Percentiles rank a stretch among this genome's conserved stretches.
Conservation (phyloP, 2,329 filamentous ascomycete species). For the Claviceps pusilla region DNA sequence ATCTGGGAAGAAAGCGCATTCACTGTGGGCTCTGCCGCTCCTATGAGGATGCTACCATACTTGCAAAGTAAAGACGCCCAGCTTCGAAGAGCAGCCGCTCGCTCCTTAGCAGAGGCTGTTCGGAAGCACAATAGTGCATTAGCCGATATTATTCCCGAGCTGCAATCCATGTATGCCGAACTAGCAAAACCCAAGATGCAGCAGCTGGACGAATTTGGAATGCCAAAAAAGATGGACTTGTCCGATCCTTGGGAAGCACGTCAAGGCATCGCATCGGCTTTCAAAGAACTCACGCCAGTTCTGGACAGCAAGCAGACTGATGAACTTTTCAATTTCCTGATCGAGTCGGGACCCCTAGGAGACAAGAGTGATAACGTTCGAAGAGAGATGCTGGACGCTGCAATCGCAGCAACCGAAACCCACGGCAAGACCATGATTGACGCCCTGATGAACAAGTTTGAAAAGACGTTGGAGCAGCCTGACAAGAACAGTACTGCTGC, state of each 20-base stretch:
- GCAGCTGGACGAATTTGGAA: slow-evolving; percentile 82
- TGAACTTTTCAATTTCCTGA: slow-evolving; percentile 68
- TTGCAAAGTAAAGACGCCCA: slow-evolving; percentile 67
- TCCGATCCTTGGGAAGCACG: slow-evolving; percentile 83
- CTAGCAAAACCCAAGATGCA: slow-evolving; percentile 71
- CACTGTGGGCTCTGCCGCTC: slow-evolving; percentile 48
- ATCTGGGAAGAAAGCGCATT: slow-evolving; percentile 95
- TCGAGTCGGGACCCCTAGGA: slow-evolving; percentile 73
- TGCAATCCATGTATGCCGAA: slow-evolving; percentile 60
- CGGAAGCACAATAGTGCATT: slow-evolving; percentile 45
- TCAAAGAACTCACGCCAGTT: slow-evolving; percentile 61
- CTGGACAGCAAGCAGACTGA: slow-evolving; percentile 58
- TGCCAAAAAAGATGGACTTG: slow-evolving; percentile 78
- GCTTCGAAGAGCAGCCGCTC: slow-evolving; percentile 68
- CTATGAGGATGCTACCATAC: slow-evolving; percentile 58
- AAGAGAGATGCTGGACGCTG: slow-evolving; percentile 82
- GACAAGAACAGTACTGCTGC: slow-evolving; percentile 68
- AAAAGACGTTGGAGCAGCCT: slow-evolving; percentile 70
- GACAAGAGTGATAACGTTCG: slow-evolving; percentile 67
- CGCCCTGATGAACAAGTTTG: slow-evolving; percentile 81
- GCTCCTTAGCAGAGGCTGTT: slow-evolving; percentile 63
- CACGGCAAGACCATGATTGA: slow-evolving; percentile 76
- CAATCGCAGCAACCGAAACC: slow-evolving; percentile 62
- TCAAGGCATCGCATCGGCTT: slow-evolving; percentile 76
- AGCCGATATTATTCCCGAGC: slow-evolving; percentile 42